Evolutionary conservation across 192 early-diverging fungal genomes (phyloP).

Genomic region (Coemansia sp.): DNA sequence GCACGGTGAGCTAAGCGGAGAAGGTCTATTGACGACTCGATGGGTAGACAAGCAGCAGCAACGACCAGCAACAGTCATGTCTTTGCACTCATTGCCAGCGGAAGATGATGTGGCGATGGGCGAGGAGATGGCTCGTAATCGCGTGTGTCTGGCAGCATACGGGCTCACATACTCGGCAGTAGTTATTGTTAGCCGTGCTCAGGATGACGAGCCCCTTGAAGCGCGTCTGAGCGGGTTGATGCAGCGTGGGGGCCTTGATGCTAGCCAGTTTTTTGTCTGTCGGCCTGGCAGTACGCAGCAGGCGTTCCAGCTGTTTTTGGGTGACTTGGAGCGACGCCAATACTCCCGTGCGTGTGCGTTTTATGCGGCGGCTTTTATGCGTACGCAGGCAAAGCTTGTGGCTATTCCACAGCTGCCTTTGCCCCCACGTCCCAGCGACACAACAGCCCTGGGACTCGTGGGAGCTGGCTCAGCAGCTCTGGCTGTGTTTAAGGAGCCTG

Average conservation of each 20-base stretch:
- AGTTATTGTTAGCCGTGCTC: slow-evolving; percentile 25
- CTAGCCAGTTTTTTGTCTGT: slow-evolving; percentile 30
- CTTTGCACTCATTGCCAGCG: slow-evolving; percentile 28
- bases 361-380: slow-evolving; percentile 38
- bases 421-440: neutral
- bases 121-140: slow-evolving; percentile 45
- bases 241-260: slow-evolving; percentile 28
- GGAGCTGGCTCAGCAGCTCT: neutral
- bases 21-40: slow-evolving; percentile 17
- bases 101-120: slow-evolving; percentile 16
- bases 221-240: slow-evolving; percentile 8
- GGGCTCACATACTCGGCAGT: slow-evolving; percentile 37
- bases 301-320: slow-evolving; percentile 30
- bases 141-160: slow-evolving; percentile 36
- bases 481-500: neutral
- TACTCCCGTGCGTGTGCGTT: slow-evolving; percentile 17
- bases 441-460: neutral
- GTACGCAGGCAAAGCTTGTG: slow-evolving; percentile 28
- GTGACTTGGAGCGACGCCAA: slow-evolving; percentile 21
- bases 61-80: slow-evolving; percentile 35
- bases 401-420: slow-evolving; percentile 30
- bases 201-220: slow-evolving; percentile 11
- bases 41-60: slow-evolving; percentile 41
- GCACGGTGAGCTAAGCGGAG: slow-evolving; percentile 15
- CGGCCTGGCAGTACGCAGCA: slow-evolving; percentile 14